phyloP scores from a whole-genome alignment of 2,329 filamentous ascomycete species.

The Talaromyces sp. region DNA sequence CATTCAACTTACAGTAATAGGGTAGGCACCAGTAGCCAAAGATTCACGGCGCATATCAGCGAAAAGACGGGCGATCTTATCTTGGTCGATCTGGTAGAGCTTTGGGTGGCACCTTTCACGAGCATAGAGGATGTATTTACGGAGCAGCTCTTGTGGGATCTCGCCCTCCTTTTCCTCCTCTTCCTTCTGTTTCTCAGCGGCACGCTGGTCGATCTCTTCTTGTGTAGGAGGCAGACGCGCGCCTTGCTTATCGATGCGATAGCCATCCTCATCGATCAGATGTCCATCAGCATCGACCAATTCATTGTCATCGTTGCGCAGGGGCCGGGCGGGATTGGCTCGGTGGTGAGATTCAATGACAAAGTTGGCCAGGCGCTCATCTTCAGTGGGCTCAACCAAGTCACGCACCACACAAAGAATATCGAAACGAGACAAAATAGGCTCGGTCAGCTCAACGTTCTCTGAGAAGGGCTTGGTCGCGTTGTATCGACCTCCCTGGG shows the following conservation, averaged over 20 bases:
- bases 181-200: constrained; percentile 44
- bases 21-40: constrained; percentile 91
- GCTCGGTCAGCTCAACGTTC: constrained; percentile 95
- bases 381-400: constrained; percentile 87
- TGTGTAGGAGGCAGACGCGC: constrained; percentile 43
- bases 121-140: constrained; percentile 97
- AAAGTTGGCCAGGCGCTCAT: constrained; percentile 90
- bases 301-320: constrained; percentile 48
- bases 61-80: constrained; percentile 92
- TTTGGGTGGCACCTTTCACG: constrained; percentile 87
- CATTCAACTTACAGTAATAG: constrained; percentile 78
- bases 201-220: constrained; percentile 47
- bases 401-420: constrained; percentile 92
- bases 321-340: constrained; percentile 71
- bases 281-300: constrained; percentile 49
- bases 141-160: constrained; percentile 84
- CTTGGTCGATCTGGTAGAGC: constrained; percentile 95
- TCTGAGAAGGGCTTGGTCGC: constrained; percentile 92
- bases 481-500: constrained; percentile 94
- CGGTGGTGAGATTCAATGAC: constrained; percentile 93
- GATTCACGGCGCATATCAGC: constrained; percentile 95
- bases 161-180: constrained; percentile 64
- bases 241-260: constrained; percentile 51
- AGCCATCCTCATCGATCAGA: constrained; percentile 65
- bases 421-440: constrained; percentile 96